Conservation (phyloP, 2,329 filamentous ascomycete species). For the Pseudogymnoascus sp. region DNA sequence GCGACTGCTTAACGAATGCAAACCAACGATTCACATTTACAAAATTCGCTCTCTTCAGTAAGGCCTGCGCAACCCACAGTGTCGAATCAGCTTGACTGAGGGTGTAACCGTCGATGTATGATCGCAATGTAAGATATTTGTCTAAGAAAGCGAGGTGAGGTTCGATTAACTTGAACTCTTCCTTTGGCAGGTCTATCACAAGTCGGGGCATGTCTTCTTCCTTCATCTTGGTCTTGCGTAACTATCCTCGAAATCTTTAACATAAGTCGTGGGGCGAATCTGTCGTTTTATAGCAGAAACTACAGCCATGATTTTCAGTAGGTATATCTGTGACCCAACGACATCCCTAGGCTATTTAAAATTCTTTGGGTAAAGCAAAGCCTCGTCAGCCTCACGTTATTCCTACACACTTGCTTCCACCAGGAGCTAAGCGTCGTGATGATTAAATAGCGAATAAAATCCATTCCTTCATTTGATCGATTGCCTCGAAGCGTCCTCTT, state of each 20-base stretch:
- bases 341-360: not conserved
- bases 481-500: too few species aligned
- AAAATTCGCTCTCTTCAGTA: conserved; percentile 70
- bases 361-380: too few species aligned
- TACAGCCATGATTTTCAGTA: not conserved
- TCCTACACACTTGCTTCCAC: too few species aligned
- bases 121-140: conserved; percentile 78
- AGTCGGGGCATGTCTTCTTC: conserved; percentile 49
- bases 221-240: conserved; percentile 43
- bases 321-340: not conserved
- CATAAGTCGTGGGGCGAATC: not conserved
- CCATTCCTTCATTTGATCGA: too few species aligned
- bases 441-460: too few species aligned
- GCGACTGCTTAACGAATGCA: conserved; percentile 71
- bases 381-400: too few species aligned
- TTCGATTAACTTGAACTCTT: conserved; percentile 80
- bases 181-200: conserved; percentile 44
- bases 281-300: not conserved
- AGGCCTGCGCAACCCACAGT: conserved; percentile 80
- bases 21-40: conserved; percentile 83
- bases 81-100: conserved; percentile 71
- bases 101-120: conserved; percentile 76
- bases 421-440: too few species aligned
- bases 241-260: not conserved
- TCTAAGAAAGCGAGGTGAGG: conserved; percentile 70